Evolutionary conservation across 1,284 basidiomycete genomes (phyloP).

Genomic region (Psilocybe mexicana): DNA sequence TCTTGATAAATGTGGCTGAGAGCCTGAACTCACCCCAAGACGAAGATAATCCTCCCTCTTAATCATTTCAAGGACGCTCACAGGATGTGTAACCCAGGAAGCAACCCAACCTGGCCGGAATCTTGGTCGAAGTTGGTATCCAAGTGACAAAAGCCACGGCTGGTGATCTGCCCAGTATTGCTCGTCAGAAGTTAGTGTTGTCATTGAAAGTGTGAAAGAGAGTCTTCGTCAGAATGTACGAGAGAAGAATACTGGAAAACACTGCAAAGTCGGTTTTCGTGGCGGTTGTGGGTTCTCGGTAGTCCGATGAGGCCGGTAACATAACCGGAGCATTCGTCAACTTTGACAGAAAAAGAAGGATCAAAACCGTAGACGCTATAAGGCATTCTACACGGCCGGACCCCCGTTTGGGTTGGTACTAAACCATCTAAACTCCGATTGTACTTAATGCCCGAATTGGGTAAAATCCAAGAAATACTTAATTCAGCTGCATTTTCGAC

Average conservation of each 20-base stretch:
- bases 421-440: not conserved
- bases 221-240: no score
- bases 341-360: no score
- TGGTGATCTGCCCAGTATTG: not conserved
- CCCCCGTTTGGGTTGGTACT: not conserved
- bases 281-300: no score
- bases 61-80: not conserved
- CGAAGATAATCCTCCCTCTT: not conserved
- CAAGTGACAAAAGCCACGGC: conserved; percentile 4
- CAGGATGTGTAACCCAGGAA: conserved; percentile 9
- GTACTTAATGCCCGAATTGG: not conserved
- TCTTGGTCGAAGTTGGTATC: conserved; percentile 13
- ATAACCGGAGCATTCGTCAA: no score
- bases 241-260: no score
- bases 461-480: not conserved
- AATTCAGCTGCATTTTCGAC: not conserved
- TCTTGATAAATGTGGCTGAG: no score
- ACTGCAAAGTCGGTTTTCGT: no score
- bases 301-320: no score
- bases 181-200: not conserved
- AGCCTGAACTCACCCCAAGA: not conserved
- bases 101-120: conserved; percentile 10
- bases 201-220: no score
- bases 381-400: no score
- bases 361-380: no score